These are phyloP conservation scores for Fusarium bactridioides DNA, from an alignment of 2,329 filamentous ascomycete genomes.

Conservation along the genomic window DNA sequence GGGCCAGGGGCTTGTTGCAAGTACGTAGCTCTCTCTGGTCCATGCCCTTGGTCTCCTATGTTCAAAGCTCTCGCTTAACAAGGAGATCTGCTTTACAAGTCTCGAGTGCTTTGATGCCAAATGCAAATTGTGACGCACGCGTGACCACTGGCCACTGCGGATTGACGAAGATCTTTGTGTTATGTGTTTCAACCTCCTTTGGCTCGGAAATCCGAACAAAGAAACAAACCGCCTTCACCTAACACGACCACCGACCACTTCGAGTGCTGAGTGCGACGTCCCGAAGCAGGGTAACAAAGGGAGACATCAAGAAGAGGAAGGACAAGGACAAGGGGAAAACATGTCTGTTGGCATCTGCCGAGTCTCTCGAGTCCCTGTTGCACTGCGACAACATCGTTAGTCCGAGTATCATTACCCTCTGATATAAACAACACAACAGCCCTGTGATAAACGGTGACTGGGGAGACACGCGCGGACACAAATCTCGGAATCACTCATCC, in stretches of 20 bases:
- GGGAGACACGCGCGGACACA: constrained; percentile 13
- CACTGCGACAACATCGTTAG: constrained; percentile 1
- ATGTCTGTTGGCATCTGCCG: neutral
- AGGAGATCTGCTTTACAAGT: neutral
- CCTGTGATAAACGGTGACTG: constrained; percentile 9
- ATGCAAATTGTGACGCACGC: constrained; percentile 37
- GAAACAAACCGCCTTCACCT: neutral
- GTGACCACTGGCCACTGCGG: constrained; percentile 18
- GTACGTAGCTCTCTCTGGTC: constrained; percentile 2
- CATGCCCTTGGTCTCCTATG: constrained; percentile 9
- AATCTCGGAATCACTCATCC: constrained; percentile 31
- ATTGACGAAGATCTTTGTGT: constrained; percentile 11
- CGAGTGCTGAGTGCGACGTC: neutral
- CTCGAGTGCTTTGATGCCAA: constrained; percentile 27
- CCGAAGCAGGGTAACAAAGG: neutral
- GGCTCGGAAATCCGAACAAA: neutral
- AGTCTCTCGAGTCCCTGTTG: neutral
- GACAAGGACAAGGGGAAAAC: neutral
- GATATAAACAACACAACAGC: constrained; percentile 5
- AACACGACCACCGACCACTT: neutral
- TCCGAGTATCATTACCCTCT: neutral
- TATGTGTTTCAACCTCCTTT: constrained; percentile 14
- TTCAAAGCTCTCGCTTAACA: constrained; percentile 7
- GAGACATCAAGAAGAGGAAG: neutral
- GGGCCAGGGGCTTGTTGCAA: neutral